These are phyloP conservation scores for Claviceps pusilla DNA, from an alignment of 2,329 filamentous ascomycete genomes.

Conservation along the genomic window DNA sequence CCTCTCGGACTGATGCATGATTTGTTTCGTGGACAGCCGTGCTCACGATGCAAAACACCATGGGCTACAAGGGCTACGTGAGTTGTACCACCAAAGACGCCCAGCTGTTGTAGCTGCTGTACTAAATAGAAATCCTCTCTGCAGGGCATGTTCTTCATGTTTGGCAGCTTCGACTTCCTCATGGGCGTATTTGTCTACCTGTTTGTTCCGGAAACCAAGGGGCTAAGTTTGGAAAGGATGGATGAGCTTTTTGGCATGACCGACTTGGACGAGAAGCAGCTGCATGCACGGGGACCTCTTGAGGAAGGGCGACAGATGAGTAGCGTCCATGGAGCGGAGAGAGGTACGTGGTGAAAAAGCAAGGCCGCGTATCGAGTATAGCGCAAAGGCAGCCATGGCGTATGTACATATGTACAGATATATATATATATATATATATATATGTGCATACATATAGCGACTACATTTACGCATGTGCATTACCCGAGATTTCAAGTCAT, in stretches of 20 bases:
- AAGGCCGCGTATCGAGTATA: background rate
- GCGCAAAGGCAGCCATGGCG: too few relatives aligned
- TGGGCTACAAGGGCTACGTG: constrained; percentile 27
- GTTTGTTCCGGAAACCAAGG: constrained; percentile 58
- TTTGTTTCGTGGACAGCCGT: constrained; percentile 25
- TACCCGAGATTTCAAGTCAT: too few relatives aligned
- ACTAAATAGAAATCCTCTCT: background rate
- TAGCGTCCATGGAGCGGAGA: constrained; percentile 14
- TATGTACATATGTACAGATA: too few relatives aligned
- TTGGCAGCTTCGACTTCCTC: constrained; percentile 47
- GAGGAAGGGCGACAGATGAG: constrained; percentile 11
- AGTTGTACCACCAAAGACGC: constrained; percentile 11
- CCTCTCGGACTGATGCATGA: background rate
- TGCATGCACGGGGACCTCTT: constrained; percentile 14
- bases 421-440: too few relatives aligned
- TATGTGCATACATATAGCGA: too few relatives aligned
- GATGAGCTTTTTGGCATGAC: constrained; percentile 50
- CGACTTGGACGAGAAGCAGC: constrained; percentile 19
- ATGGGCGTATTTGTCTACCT: constrained; percentile 55
- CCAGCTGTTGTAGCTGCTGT: background rate
- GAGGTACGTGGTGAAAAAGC: background rate
- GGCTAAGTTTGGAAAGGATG: constrained; percentile 47
- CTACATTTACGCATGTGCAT: too few relatives aligned
- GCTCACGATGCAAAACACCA: constrained; percentile 49
- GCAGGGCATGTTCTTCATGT: constrained; percentile 52